phyloP scores from a whole-genome alignment of 148 eudicot species.

The Rhododendron mucronatum region DNA sequence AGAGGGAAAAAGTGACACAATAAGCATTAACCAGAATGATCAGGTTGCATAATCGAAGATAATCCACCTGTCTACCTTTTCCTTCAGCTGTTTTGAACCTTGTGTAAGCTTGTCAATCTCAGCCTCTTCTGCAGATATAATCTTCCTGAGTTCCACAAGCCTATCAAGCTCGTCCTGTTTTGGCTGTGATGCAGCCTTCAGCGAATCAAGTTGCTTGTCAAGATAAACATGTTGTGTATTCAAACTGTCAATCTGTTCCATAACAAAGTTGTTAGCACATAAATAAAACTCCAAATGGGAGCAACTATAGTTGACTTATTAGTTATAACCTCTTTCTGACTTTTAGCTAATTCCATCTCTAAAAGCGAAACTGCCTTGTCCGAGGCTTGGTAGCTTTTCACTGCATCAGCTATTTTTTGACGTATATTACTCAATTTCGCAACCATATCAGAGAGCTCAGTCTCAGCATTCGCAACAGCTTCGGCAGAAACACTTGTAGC shows the following conservation, averaged over 20 bases:
- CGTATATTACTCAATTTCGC: conserved; percentile 43
- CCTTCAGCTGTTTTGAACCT: conserved; percentile 72
- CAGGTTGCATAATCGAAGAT: not conserved
- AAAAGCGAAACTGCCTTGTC: conserved; percentile 53
- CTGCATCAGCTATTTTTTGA: conserved; percentile 55
- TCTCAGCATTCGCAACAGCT: conserved; percentile 70
- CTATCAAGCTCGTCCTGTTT: conserved; percentile 58
- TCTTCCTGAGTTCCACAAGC: conserved; percentile 49
- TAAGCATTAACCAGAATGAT: not conserved
- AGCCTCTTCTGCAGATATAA: conserved; percentile 59
- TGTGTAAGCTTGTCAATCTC: conserved; percentile 63
- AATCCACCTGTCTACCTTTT: conserved; percentile 47
- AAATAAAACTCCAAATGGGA: not conserved
- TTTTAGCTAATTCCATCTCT: conserved; percentile 86
- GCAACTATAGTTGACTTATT: not conserved
- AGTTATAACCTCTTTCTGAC: conserved; percentile 68
- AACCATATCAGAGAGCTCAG: conserved; percentile 51
- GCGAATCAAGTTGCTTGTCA: conserved; percentile 65
- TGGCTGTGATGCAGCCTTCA: conserved; percentile 77
- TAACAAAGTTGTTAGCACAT: not conserved
- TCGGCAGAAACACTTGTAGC: conserved; percentile 81
- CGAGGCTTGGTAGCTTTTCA: conserved; percentile 49
- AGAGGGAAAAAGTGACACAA: not conserved
- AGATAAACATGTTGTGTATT: conserved; percentile 59
- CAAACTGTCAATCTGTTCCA: conserved; percentile 75